Base-by-base conservation (phyloP, 176 grass and related monocot genomes). In the Phoenix dactylifera region DNA sequence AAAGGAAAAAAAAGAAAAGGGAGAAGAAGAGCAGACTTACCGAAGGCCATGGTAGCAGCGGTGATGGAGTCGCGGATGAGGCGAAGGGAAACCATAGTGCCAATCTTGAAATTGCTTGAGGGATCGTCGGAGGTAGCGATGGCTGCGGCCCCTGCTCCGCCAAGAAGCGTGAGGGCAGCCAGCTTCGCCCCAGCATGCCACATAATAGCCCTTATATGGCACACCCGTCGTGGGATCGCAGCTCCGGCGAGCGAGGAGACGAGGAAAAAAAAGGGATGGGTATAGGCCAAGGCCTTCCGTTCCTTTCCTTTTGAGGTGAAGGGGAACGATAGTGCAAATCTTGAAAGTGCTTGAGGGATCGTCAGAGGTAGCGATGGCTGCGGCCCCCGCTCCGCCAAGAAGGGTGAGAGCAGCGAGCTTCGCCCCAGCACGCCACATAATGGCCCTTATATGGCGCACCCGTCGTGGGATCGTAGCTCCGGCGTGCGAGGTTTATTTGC, bases 1-100 rank as follows among this genome's bases (percentile, higher is more conserved):
- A 1, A 24, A 26, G 26, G 5, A 26, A 16, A 58, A 20, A 15
- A 30, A n/a, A 49, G 19, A 0, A 16, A 63, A 19, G 19, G 22
- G 26, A 58, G 14, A 32, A 17, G 26, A 28, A 59, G 26, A 24
- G 35, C 9, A 63, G 10, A 49, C 15, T 15, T 15, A 80, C 70
- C 84, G 48, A 74, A 60, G 17, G 72, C 83, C 69, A 86, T 78
- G 82, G 76, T 54, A 70, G 83, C 79, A 51, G 83, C 83, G n/a
- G 88, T 83, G 80, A 61, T 54, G 60, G 80, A 74, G 77, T 87
- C 88, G 50, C 76, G 88, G 76, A 92, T 59, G 67, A 94, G 89
- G 74, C 89, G 84, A 35, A 85, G 89, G 32, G 89, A 84, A 10
- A 88, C 72, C 63, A 81, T 79, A 19, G 71, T 26, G 62, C 89